These are phyloP conservation scores for Verticillium zaregamsianum DNA, from an alignment of 2,329 filamentous ascomycete species.

Conservation along the genomic window DNA sequence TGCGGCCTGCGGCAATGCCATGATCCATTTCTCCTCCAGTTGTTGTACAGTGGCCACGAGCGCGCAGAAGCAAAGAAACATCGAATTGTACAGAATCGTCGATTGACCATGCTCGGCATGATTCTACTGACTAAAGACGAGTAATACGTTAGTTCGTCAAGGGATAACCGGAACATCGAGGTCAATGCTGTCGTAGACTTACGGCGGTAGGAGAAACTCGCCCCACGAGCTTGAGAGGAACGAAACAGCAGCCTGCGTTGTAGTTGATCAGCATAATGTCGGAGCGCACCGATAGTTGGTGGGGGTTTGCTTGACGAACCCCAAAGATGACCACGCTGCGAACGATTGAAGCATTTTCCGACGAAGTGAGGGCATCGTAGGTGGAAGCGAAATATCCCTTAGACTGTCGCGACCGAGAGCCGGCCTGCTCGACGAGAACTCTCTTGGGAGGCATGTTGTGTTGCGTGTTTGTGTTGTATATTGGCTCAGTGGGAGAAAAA, in stretches of 20 bases:
- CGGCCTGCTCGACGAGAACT: conserved; percentile 45
- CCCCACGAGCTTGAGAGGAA: conserved; percentile 65
- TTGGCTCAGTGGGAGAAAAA: not conserved
- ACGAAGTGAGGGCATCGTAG: conserved; percentile 59
- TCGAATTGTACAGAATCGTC: conserved; percentile 1
- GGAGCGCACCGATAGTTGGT: not conserved
- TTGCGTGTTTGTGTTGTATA: not conserved
- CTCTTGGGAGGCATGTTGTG: conserved; percentile 59
- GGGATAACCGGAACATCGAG: not conserved
- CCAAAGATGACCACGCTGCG: conserved; percentile 65
- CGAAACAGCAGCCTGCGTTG: conserved; percentile 54
- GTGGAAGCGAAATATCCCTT: conserved; percentile 53
- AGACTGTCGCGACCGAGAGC: conserved; percentile 35
- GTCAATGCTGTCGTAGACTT: conserved; percentile 23
- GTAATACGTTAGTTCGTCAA: not conserved
- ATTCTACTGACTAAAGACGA: conserved; percentile 8
- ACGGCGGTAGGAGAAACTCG: conserved; percentile 65
- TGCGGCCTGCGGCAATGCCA: not conserved
- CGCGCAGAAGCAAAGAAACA: conserved; percentile 6
- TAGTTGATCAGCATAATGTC: conserved; percentile 5
- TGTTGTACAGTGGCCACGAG: conserved; percentile 12
- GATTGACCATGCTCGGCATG: not conserved
- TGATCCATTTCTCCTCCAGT: not conserved
- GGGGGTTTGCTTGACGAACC: conserved; percentile 40
- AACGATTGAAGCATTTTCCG: conserved; percentile 67